Evolutionary conservation across 2,329 filamentous ascomycete genomes (phyloP), one percentile per base, ranked within the genome.

Genomic region (Albifimbria verrucaria): DNA sequence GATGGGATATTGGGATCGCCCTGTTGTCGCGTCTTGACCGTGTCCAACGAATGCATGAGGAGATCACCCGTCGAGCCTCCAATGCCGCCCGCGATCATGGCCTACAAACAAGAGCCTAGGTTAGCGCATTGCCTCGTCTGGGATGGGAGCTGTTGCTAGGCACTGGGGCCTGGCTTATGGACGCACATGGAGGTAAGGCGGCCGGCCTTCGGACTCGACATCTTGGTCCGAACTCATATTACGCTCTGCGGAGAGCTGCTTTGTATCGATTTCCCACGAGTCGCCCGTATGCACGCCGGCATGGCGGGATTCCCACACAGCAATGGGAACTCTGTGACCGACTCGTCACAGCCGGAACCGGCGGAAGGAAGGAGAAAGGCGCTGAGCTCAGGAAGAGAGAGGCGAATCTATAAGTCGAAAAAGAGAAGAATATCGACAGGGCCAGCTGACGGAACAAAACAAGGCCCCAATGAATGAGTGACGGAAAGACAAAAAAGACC

Each of bases 31-130:
- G 94, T 99, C 76, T 99, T 99, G 64, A 99, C 94, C 1, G 94
- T 99, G 72, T 99, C 94, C 66, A 99, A 82, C 45, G 93, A 97
- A 76, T 99, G 94, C 94, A 99, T 99, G 60, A 99, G 78, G 82
- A 99, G 89, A 72, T 99, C 94, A 54, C 95, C 94, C 52, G 89
- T 95, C 17, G 90, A 92, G 50, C 94, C 94, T 66, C 95, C 94
- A 50, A 95, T 78, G 55, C 93, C 94, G 66, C 94, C 94, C 28
- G 94, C 94, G 65, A 99, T 80, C 92, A 97, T 99, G 69, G 89
- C 87, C 91, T 96, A 54, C 57, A 51, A 39, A 39, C 32, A 15
- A n/a, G n/a, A n/a, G n/a, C n/a, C n/a, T n/a, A n/a, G n/a, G n/a
- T n/a, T n/a, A n/a, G n/a, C n/a, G n/a, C n/a, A n/a, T 20, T 10